Base-by-base conservation (phyloP, 1,284 basidiomycete genomes). In the Sporisorium reilianum region DNA sequence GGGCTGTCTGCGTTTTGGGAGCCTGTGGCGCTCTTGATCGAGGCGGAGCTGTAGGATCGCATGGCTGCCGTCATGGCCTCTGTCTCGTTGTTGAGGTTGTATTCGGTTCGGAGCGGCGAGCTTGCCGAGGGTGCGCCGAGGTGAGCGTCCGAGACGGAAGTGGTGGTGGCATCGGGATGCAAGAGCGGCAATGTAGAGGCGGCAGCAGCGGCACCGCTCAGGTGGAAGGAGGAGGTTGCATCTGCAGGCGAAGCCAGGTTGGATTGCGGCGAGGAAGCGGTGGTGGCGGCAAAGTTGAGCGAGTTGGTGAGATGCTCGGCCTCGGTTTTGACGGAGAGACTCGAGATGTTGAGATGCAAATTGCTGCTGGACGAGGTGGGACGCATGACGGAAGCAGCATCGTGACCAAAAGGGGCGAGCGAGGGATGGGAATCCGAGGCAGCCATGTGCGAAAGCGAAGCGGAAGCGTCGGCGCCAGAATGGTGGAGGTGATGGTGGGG, bases 291-390 rank as follows among this genome's bases (percentile, higher is more conserved):
- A 44, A 59, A 50, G 30, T 53, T 60, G 53, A 66, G 48, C 10
- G 46, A 48, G 57, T 50, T 67, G 55, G 25, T 14, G 4, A 50
- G 46, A 23, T 36, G 49, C 16, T 62, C 63, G 28, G 40, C 36
- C 23, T 69, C 71, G 14, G 40, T 46, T 12, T 75, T 66, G 16
- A 75, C 64, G 3, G 72, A 75, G n/a, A 75, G 64, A 23, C 50
- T 54, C 2, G 72, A 75, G 23, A 75, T 75, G 50, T 75, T 75
- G 51, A 75, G 72, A 53, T 75, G 63, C 9, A 75, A 51, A 28
- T 75, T 70, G 63, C 52, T 41, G 32, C 65, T 65, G 25, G 72
- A 69, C 2, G 72, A 66, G 50, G 38, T 57, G 32, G 60, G 64
- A 10, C 63, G 66, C 63, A 70, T 66, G 12, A 26, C 30, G 23